Evolutionary conservation across 1,284 basidiomycete genomes (phyloP).

Genomic region (Flammula alnicola): DNA sequence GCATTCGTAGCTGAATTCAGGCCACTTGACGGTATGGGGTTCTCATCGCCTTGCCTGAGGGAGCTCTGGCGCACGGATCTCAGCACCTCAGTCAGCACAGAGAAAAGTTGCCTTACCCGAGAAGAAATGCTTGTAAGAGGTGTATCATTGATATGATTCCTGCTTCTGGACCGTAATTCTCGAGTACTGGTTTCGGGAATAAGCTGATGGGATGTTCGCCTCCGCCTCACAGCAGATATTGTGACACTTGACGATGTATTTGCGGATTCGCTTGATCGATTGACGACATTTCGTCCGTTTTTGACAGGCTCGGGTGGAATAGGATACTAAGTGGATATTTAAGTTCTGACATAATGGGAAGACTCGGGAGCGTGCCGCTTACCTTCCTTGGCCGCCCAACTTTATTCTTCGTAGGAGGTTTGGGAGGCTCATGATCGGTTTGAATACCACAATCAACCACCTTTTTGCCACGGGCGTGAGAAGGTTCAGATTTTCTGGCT

Average conservation of each 20-base stretch:
- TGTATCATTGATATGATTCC: constrained; percentile 34
- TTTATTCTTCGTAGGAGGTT: constrained; percentile 24
- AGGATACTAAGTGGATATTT: constrained; percentile 17
- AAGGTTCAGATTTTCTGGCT: constrained; percentile 14
- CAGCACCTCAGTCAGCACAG: background rate
- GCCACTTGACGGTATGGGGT: constrained; percentile 20
- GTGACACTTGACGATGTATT: constrained; percentile 31
- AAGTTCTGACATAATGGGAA: constrained; percentile 1
- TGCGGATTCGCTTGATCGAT: constrained; percentile 21
- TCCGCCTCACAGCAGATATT: constrained; percentile 38
- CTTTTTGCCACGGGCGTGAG: constrained; percentile 16
- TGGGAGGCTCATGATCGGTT: constrained; percentile 27
- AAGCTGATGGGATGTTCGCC: constrained; percentile 32
- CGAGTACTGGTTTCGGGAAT: constrained; percentile 37
- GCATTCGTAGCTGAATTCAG: constrained; percentile 18
- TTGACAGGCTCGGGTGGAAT: constrained; percentile 10
- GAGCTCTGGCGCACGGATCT: constrained; percentile 25
- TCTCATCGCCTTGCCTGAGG: constrained; percentile 28
- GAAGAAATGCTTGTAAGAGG: constrained; percentile 35
- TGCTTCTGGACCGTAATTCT: constrained; percentile 43
- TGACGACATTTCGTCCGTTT: constrained; percentile 18
- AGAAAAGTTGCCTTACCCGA: constrained; percentile 31
- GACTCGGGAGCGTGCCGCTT: background rate
- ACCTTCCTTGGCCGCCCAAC: constrained; percentile 30
- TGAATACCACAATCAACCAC: constrained; percentile 29